These are phyloP conservation scores for Metschnikowia orientalis DNA, from an alignment of 805 yeast genomes.

Conservation along the genomic window DNA sequence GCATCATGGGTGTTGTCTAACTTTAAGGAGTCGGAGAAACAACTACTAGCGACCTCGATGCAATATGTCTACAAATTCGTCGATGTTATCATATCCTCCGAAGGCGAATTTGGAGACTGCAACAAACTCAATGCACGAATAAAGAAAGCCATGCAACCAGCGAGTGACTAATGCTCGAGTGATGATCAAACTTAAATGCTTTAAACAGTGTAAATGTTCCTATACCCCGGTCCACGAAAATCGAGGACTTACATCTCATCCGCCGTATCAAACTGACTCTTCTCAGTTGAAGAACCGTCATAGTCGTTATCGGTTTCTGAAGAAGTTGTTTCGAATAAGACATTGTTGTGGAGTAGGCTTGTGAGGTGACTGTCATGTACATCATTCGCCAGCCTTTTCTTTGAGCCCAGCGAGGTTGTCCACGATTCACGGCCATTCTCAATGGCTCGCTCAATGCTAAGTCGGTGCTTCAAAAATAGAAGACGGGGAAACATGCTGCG, in stretches of 20 bases:
- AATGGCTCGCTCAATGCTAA: constrained; percentile 61
- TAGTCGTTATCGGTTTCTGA: constrained; percentile 4
- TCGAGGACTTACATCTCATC: too few species aligned
- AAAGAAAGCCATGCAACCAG: constrained; percentile 13
- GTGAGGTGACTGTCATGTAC: too few species aligned
- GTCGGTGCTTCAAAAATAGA: constrained; percentile 58
- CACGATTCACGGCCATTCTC: constrained; percentile 42
- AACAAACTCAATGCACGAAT: constrained; percentile 24
- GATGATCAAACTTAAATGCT: too few species aligned
- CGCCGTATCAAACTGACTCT: constrained; percentile 2
- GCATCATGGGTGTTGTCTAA: constrained; percentile 39
- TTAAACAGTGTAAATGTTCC: too few species aligned
- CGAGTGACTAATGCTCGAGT: too few species aligned
- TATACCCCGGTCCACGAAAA: too few species aligned
- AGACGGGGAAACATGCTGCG: constrained; percentile 62
- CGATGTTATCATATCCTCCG: constrained; percentile 22
- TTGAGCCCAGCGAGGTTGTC: too few species aligned
- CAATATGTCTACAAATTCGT: constrained; percentile 19
- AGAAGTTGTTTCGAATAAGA: too few species aligned
- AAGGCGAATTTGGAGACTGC: constrained; percentile 23
- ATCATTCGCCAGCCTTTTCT: too few species aligned
- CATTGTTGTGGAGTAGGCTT: too few species aligned
- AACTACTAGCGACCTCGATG: constrained; percentile 14
- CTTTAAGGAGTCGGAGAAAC: constrained; percentile 25
- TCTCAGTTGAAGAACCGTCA: background rate